Evolutionary conservation across 176 grass and related monocot genomes (phyloP).

Genomic region (Secale cereale): DNA sequence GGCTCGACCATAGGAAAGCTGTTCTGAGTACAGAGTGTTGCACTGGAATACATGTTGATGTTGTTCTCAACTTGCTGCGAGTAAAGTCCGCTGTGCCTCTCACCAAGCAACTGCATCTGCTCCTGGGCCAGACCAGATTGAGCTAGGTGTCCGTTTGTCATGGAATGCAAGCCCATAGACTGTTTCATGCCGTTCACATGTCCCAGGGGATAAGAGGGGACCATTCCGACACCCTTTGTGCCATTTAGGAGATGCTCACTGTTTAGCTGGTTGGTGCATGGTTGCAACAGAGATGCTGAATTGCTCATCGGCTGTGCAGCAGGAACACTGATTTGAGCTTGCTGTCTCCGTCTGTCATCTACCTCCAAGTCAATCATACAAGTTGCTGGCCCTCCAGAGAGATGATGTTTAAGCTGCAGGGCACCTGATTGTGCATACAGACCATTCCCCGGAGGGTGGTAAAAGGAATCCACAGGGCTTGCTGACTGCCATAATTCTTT

Average conservation of each 20-base stretch:
- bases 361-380: constrained; percentile 30
- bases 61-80: constrained; percentile 29
- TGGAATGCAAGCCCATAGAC: constrained; percentile 26
- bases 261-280: constrained; percentile 12
- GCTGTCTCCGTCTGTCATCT: constrained; percentile 13
- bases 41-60: constrained; percentile 20
- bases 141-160: not conserved
- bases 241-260: constrained; percentile 18
- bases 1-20: constrained; percentile 22
- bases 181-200: constrained; percentile 29
- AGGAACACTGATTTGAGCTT: constrained; percentile 2
- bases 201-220: constrained; percentile 24
- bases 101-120: constrained; percentile 35
- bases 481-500: constrained; percentile 29
- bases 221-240: not conserved
- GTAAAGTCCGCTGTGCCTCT: constrained; percentile 35
- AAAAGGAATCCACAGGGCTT: constrained; percentile 17
- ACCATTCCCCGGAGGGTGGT: constrained; percentile 22
- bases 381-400: not conserved
- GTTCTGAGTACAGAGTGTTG: constrained; percentile 1
- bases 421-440: constrained; percentile 16
- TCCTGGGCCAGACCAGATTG: constrained; percentile 29
- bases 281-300: constrained; percentile 26
- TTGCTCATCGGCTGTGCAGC: constrained; percentile 12
- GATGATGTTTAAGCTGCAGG: constrained; percentile 28